A percentile compares a stretch with the other conserved stretches of the same genome.
Evolutionary conservation across 345 rosid genomes (phyloP).

Genomic region (Gossypium ekmanianum): DNA sequence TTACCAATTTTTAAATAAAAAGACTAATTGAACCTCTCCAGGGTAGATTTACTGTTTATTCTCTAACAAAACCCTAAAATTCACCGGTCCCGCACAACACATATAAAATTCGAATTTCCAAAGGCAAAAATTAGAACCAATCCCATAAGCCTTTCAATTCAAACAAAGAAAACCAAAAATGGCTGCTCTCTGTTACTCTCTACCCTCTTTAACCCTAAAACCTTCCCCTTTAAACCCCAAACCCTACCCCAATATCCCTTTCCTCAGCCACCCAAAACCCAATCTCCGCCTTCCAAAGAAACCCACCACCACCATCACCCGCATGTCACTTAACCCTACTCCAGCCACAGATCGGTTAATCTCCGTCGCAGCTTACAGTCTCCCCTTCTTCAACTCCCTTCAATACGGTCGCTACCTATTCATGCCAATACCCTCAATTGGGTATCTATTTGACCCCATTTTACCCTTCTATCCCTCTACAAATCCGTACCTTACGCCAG

Average conservation of each 20-base stretch:
- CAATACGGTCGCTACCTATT: constrained; percentile 84
- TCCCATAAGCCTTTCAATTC: background rate
- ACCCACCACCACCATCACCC: constrained; percentile 13
- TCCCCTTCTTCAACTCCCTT: constrained; percentile 82
- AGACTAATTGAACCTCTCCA: too few species aligned
- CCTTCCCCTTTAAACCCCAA: constrained; percentile 12
- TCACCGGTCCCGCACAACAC: too few species aligned
- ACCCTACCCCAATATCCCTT: constrained; percentile 13
- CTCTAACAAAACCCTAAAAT: too few species aligned
- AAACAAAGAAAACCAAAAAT: constrained; percentile 7
- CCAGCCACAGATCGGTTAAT: constrained; percentile 77
- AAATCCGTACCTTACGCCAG: constrained; percentile 77
- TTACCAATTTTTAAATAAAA: too few species aligned
- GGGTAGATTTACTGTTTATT: too few species aligned
- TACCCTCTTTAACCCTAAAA: constrained; percentile 27
- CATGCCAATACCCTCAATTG: constrained; percentile 52
- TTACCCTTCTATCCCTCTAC: constrained; percentile 59
- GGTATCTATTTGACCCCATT: constrained; percentile 59
- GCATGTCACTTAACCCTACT: constrained; percentile 59
- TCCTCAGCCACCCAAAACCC: background rate
- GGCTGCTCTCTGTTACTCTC: constrained; percentile 39
- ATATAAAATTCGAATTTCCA: background rate
- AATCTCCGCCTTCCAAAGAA: constrained; percentile 6
- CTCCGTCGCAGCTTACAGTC: constrained; percentile 68
- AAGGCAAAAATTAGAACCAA: background rate